phyloP scores from a whole-genome alignment of 192 early-diverging fungal genomes.

The Linderina pennispora region DNA sequence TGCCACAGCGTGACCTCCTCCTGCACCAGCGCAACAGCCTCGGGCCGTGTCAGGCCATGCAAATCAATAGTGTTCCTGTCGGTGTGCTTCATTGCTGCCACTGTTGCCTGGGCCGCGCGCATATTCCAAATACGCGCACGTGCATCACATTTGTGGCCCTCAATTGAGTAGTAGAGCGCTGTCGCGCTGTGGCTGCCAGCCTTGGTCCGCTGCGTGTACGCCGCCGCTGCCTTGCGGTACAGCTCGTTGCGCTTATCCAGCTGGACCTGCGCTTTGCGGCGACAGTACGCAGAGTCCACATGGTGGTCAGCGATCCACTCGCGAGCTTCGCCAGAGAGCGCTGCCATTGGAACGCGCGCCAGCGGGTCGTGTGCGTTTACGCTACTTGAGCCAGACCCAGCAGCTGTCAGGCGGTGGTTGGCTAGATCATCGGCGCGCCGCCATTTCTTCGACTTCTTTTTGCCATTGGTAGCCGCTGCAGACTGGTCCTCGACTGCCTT shows the following conservation, averaged over 20 bases:
- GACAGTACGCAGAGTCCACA: slow-evolving; percentile 27
- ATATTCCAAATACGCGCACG: slow-evolving; percentile 41
- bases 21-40: slow-evolving; percentile 53
- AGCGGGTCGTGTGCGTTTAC: slow-evolving; percentile 7
- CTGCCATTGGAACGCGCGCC: slow-evolving; percentile 20
- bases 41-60: slow-evolving; percentile 58
- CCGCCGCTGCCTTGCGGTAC: slow-evolving; percentile 28
- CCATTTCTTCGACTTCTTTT: slow-evolving; percentile 17
- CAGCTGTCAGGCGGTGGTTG: slow-evolving; percentile 5
- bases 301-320: slow-evolving; percentile 22
- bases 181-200: slow-evolving; percentile 19
- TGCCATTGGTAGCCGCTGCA: background rate
- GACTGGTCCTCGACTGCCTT: background rate
- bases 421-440: slow-evolving; percentile 15
- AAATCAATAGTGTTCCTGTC: slow-evolving; percentile 59
- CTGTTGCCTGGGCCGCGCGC: slow-evolving; percentile 37
- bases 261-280: slow-evolving; percentile 9
- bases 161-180: slow-evolving; percentile 37
- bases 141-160: slow-evolving; percentile 25
- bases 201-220: slow-evolving; percentile 17
- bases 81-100: slow-evolving; percentile 32
- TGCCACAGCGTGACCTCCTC: slow-evolving; percentile 59
- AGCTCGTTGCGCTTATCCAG: slow-evolving; percentile 33
- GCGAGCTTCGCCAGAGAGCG: slow-evolving; percentile 21
- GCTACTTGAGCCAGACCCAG: background rate